Base-by-base conservation (phyloP, 371 early-diverging fungal genomes). In the Rhizomucor pusillus region DNA sequence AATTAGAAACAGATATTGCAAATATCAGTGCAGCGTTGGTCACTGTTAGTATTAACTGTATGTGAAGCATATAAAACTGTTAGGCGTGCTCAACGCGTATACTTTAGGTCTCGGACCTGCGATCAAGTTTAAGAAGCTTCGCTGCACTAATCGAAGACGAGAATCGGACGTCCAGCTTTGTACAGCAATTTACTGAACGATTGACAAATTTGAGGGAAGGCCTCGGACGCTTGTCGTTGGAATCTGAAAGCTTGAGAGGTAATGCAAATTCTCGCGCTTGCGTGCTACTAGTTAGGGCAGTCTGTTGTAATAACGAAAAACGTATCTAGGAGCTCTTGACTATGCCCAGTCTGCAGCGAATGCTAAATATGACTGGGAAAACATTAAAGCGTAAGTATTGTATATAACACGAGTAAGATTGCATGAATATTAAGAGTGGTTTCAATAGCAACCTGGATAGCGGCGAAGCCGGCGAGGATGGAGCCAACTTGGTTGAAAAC, bases 241-340 rank as follows among this genome's bases (percentile, higher is more conserved):
- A 69, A 51, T 51, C 61, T n/a, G 69, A 73, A 18, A 40, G 47
- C 3, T 34, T 73, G 6, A 69, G 66, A 73, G 73, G 73, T 73
- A 50, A 12, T 5, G n/a, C 23, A 18, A 22, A 51, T 34, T 23
- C 3, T 18, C 19, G 43, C 36, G 54, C 35, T 39, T 39, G 19
- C 5, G 25, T 18, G 16, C 41, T 43, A 24, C 29, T 43, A 25
- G 1, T 1, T 41, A 19, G 16, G n/a, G n/a, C n/a, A n/a, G n/a
- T n/a, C n/a, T n/a, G n/a, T n/a, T n/a, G n/a, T n/a, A n/a, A n/a
- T n/a, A n/a, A n/a, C n/a, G n/a, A n/a, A 23, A 9, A 4, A 25
- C 18, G 3, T 5, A 19, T 47, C 35, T 23, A 29, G n/a, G n/a
- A n/a, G n/a, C n/a, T 34, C 7, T 40, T 20, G 34, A 3, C 25